Conservation (phyloP, 2,329 filamentous ascomycete genomes). For the Verticillium longisporum region DNA sequence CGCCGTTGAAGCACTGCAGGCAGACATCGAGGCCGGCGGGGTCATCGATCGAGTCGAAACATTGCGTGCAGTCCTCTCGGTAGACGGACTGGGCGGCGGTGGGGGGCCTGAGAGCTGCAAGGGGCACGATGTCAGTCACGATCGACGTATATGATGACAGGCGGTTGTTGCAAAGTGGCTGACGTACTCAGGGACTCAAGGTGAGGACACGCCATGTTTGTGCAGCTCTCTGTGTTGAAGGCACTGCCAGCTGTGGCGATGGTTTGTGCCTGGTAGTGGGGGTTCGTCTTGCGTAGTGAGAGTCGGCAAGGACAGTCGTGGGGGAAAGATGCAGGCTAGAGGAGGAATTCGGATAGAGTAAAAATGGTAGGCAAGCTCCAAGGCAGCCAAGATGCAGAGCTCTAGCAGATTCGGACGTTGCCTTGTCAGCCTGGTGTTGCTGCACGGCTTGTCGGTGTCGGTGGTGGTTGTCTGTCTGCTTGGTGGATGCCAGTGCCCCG, state of each 20-base stretch:
- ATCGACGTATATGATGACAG: not conserved
- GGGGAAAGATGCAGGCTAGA: not conserved
- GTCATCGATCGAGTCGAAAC: conserved; percentile 94
- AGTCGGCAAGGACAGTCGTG: not conserved
- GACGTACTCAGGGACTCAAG: conserved; percentile 34
- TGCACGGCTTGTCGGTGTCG: not conserved
- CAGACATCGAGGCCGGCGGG: conserved; percentile 83
- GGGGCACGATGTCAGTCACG: not conserved
- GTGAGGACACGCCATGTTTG: conserved; percentile 38
- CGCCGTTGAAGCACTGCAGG: conserved; percentile 94
- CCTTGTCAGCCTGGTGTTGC: not conserved
- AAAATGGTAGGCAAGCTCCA: not conserved
- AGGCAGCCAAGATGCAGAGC: not conserved
- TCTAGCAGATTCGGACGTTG: not conserved
- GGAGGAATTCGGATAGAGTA: not conserved
- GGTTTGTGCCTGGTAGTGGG: not conserved
- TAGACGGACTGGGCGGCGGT: conserved; percentile 78
- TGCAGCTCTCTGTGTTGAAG: not conserved
- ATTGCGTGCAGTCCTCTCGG: conserved; percentile 95
- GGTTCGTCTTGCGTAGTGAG: not conserved
- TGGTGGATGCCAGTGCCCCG: not conserved
- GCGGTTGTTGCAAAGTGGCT: not conserved
- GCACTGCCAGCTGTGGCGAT: not conserved
- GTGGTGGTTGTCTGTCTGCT: not conserved
- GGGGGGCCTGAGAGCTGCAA: conserved; percentile 62